Percentiles rank a stretch among this genome's conserved stretches.
These are phyloP conservation scores for Dendrocalamus latiflorus DNA, from an alignment of 202 grass and related monocot genomes.

Conservation along the genomic window DNA sequence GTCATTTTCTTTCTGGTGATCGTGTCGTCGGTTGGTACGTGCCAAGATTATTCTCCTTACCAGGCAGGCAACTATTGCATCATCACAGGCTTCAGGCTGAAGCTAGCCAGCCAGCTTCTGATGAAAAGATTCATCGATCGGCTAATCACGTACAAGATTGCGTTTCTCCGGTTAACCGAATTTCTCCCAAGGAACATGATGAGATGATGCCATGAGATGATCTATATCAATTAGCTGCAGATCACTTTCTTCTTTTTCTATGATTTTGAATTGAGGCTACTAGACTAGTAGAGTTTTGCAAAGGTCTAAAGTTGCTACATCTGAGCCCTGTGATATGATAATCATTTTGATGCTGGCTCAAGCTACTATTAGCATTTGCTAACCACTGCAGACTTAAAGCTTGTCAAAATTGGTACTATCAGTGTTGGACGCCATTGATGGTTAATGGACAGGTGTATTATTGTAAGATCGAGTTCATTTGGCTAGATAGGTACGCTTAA, in stretches of 20 bases:
- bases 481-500: conserved; percentile 38
- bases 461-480: conserved; percentile 5
- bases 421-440: background rate
- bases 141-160: no score
- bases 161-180: background rate
- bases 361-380: background rate
- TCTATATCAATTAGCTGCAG: background rate
- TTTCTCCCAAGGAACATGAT: background rate
- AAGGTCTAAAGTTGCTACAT: background rate
- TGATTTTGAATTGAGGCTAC: background rate
- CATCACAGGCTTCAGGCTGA: no score
- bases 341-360: background rate
- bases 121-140: no score
- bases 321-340: background rate
- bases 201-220: no score
- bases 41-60: no score
- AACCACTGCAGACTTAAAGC: background rate
- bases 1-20: no score
- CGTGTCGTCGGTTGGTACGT: no score
- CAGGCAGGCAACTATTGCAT: no score
- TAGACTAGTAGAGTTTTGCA: background rate
- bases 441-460: background rate
- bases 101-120: no score
- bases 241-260: conserved; percentile 13
- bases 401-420: conserved; percentile 23